phyloP scores from a whole-genome alignment of 345 rosid genomes.

The thale cress (Arabidopsis thaliana) region DNA sequence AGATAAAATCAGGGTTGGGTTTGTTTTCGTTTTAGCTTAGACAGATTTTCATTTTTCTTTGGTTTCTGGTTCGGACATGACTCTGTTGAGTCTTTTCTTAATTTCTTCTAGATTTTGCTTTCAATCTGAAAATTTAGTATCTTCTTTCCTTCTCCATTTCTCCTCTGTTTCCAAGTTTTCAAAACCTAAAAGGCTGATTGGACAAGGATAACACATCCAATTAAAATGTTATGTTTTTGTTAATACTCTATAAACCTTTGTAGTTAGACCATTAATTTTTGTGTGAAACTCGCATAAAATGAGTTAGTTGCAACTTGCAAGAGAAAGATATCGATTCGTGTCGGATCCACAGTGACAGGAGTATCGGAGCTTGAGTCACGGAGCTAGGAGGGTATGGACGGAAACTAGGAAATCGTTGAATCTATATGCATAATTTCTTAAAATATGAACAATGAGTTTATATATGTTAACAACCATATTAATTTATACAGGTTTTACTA shows the following conservation, averaged over 20 bases:
- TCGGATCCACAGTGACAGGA: slow-evolving; percentile 38
- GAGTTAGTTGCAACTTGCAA: neutral
- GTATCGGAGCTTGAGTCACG: neutral
- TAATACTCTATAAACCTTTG: no score
- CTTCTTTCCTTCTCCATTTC: neutral
- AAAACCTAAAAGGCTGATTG: no score
- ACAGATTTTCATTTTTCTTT: neutral
- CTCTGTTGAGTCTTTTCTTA: neutral
- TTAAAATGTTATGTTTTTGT: no score
- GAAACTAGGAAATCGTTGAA: no score
- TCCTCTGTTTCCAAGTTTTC: neutral
- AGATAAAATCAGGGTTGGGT: neutral
- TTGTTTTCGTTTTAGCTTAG: neutral
- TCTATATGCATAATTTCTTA: no score
- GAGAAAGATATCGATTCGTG: slow-evolving; percentile 7
- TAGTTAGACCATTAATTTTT: no score
- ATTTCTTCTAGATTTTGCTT: neutral
- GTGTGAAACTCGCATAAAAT: no score
- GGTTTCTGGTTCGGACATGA: neutral
- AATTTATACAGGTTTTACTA: no score
- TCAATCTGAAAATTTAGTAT: neutral
- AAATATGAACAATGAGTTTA: no score
- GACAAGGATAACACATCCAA: no score
- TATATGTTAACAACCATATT: no score
- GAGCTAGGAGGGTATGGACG: no score